phyloP scores from a whole-genome alignment of 2,329 filamentous ascomycete genomes.

The Trichoderma arundinaceum region DNA sequence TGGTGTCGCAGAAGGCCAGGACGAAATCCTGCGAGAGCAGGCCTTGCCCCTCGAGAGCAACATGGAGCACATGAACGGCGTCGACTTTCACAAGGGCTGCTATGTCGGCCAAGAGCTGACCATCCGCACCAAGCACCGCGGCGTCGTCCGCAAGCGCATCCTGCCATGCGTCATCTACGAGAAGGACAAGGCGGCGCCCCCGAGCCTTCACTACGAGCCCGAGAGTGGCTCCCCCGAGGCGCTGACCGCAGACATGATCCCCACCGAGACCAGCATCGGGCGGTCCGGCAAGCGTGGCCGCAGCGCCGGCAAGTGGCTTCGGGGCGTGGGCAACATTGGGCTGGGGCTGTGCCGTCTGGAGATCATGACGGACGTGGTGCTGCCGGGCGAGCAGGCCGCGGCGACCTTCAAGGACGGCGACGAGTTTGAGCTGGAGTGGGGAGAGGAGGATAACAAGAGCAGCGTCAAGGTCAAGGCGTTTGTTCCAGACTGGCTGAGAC shows the following conservation, averaged over 20 bases:
- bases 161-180: slow-evolving; percentile 78
- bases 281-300: slow-evolving; percentile 64
- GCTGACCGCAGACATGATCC: slow-evolving; percentile 47
- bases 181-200: slow-evolving; percentile 47
- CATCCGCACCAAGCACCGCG: slow-evolving; percentile 91
- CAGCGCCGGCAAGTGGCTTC: slow-evolving; percentile 80
- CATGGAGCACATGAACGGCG: slow-evolving; percentile 81
- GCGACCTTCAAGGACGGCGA: slow-evolving; percentile 66
- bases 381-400: slow-evolving; percentile 71
- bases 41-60: slow-evolving; percentile 88
- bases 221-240: slow-evolving; percentile 38
- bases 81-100: slow-evolving; percentile 95
- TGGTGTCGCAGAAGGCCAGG: slow-evolving; percentile 84
- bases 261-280: slow-evolving; percentile 56
- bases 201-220: slow-evolving; percentile 55
- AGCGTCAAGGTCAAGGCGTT: slow-evolving; percentile 73
- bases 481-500: slow-evolving; percentile 76
- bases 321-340: slow-evolving; percentile 82
- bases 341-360: slow-evolving; percentile 86
- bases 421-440: slow-evolving; percentile 65
- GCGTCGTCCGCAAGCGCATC: slow-evolving; percentile 89
- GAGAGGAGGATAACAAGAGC: slow-evolving; percentile 48
- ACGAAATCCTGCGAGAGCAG: slow-evolving; percentile 72
- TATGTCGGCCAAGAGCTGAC: slow-evolving; percentile 97
- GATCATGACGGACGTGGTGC: slow-evolving; percentile 81